phyloP scores from a whole-genome alignment of 257 asterid genomes.

The Prunella vulgaris region DNA sequence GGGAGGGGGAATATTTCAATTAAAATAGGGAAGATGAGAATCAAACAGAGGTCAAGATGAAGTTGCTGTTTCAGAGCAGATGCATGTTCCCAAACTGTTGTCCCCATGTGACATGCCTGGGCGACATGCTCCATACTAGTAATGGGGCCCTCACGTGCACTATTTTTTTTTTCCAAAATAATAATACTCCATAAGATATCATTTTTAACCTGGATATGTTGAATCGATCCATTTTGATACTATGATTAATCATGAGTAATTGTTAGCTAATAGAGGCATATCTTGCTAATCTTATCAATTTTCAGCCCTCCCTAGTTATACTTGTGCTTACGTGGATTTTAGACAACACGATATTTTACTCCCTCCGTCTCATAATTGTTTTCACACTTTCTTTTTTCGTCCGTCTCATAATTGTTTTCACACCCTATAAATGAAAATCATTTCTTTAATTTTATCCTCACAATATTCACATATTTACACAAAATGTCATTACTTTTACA shows the following conservation, averaged over 20 bases:
- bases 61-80: slow-evolving; percentile 25
- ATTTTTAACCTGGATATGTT: neutral
- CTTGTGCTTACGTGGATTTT: too few species aligned
- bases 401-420: too few species aligned
- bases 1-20: too few species aligned
- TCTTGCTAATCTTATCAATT: neutral
- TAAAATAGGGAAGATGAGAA: slow-evolving; percentile 17
- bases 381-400: too few species aligned
- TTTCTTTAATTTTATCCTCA: too few species aligned
- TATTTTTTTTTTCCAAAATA: slow-evolving; percentile 16
- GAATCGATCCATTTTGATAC: neutral
- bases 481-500: too few species aligned
- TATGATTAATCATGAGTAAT: neutral
- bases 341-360: too few species aligned
- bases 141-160: slow-evolving; percentile 27
- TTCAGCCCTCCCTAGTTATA: neutral
- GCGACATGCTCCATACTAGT: too few species aligned
- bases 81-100: slow-evolving; percentile 32
- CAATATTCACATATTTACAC: too few species aligned
- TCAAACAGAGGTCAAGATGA: slow-evolving; percentile 41
- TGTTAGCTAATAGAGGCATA: neutral
- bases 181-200: neutral
- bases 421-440: too few species aligned
- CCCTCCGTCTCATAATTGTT: too few species aligned
- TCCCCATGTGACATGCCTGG: slow-evolving; percentile 50